Evolutionary conservation across 441 rosid genomes (phyloP), one percentile per base, ranked within the genome.

Genomic region (Viola pubescens): DNA sequence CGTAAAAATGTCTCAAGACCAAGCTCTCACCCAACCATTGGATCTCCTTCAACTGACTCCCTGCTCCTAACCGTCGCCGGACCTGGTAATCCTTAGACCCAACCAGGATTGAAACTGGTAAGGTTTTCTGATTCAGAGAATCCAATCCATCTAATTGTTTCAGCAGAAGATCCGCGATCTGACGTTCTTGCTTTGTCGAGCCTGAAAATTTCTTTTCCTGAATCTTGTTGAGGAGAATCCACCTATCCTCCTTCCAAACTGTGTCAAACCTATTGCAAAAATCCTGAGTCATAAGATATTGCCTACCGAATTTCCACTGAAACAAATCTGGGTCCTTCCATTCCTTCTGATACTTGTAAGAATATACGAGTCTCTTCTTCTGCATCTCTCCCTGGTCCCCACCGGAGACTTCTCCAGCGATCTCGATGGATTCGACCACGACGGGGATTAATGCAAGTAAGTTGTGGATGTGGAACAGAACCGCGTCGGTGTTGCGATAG

Each of bases 311-410:
- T 68, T 78, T 80, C 91, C 91, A 79, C 12, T 80, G 80, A 58
- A 90, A 94, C 1, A 87, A 71, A 56, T 79, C 81, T 0, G 90
- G 97, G 62, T 90, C 96, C 64, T 74, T 80, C 96, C 97, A 90
- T 64, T 82, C 90, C 59, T 70, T 65, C 19, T 85, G 79, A 54
- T 94, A 90, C 72, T 94, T 90, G 44, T 75, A 75, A 0, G 81
- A 66, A 19, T 77, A 72, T 3, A 81, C 77, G 16, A 79, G 72
- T 59, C 84, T 81, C 79, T 85, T 91, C 63, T 85, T 82, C 63
- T 83, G 84, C 75, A 83, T 79, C 83, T 81, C 96, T 5, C 79
- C 78, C 46, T 77, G 83, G 60, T 88, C 87, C 8, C 70, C 73
- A 5, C 97, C 95, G 0, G 91, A 73, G 3, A 88, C 75, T 69